Conservation (phyloP, 2,329 filamentous ascomycete species). For the Dryadomyces quercivorus region DNA sequence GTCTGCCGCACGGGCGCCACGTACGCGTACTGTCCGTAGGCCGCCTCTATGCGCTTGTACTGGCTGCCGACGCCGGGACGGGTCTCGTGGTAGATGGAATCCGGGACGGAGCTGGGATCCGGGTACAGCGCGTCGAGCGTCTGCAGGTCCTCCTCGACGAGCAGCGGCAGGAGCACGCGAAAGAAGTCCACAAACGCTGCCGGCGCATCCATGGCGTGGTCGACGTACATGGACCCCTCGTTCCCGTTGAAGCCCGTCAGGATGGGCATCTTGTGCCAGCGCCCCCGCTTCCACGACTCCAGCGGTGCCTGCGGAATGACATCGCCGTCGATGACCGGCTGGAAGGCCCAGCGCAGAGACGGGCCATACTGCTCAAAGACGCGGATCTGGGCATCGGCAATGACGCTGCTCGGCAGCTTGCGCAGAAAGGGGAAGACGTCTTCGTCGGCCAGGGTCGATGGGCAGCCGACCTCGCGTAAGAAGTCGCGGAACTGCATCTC, state of each 20-base stretch:
- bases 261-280: constrained; percentile 22
- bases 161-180: constrained; percentile 23
- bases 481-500: constrained; percentile 36
- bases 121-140: constrained; percentile 26
- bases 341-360: constrained; percentile 34
- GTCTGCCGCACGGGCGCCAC: constrained; percentile 37
- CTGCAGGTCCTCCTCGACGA: constrained; percentile 21
- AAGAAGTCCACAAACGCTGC: constrained; percentile 26
- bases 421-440: constrained; percentile 32
- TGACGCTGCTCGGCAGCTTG: constrained; percentile 17
- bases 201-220: constrained; percentile 20
- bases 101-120: constrained; percentile 18
- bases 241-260: constrained; percentile 30
- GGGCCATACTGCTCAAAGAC: constrained; percentile 22
- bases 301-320: constrained; percentile 16
- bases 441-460: constrained; percentile 27
- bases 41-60: constrained; percentile 40
- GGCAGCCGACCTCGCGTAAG: constrained; percentile 30
- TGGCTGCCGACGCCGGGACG: constrained; percentile 19
- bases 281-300: constrained; percentile 14
- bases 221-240: constrained; percentile 29
- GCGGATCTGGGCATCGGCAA: constrained; percentile 20
- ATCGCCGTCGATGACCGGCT: constrained; percentile 34
- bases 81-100: constrained; percentile 26
- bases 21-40: constrained; percentile 43